Base-by-base conservation (phyloP, 2,329 filamentous ascomycete species). In the Didymella segeticola region DNA sequence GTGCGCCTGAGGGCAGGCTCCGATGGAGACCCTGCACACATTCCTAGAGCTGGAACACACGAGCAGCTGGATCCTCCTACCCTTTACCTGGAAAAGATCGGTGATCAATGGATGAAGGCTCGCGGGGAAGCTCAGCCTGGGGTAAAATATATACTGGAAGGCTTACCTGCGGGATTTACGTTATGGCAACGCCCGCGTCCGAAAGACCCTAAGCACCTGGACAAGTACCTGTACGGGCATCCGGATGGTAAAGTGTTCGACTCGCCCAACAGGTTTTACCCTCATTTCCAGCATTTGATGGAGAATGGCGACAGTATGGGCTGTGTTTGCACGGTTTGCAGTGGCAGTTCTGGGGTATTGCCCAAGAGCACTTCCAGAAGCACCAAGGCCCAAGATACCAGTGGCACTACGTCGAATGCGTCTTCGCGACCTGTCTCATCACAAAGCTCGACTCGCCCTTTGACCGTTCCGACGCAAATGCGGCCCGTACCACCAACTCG, bases 151-250 rank as follows among this genome's bases (percentile, higher is more conserved):
- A 75, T 72, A 2, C 73, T 88, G 1, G 78, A 85, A 47, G 65
- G 68, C 14, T 69, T 87, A 0, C 85, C 85, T 2, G 67, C 77
- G 3, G 83, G 83, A 2, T 88, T 85, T 64, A 73, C 70, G 0
- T 63, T 85, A 0, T 82, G 79, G 61, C 77, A 84, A 41, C 77
- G 79, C 22, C 71, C 77, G 1, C 77, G 83, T n/a, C 63, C 63
- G 2, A 74, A 62, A 2, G 70, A 76, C 0, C 33, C 75, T 50
- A 41, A 52, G 33, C 68, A 83, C 66, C 62, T 78, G 8, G 85
- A 86, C 64, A 78, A 79, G 43, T 85, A 82, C 49, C 70, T 87
- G 0, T 86, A 77, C 49, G 85, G 85, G 0, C 83, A 87, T 64
- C 83, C 82, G 0, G 69, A 71, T 7, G 78, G 78, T 7, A 72